Evolutionary conservation across 108 stramenopile genomes (phyloP), one percentile per base, ranked within the genome.

Genomic region (Discostella stelligeroides): DNA sequence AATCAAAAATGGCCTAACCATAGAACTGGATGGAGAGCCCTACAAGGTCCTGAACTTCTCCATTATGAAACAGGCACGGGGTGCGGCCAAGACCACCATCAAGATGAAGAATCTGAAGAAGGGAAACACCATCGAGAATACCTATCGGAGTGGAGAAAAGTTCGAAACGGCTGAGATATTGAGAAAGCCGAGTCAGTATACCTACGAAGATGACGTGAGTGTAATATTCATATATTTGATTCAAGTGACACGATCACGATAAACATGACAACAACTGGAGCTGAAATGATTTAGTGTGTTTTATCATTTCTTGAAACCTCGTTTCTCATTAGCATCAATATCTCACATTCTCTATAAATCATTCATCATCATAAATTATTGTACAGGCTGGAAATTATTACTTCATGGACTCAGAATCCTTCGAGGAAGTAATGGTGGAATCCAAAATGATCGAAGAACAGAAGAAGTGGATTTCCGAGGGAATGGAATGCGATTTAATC

Each of bases 51-150:
- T 96, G 60, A 76, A 71, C 47, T 97, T 97, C 74, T 83, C 87
- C 68, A 94, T 96, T 68, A 96, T 97, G 84, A 97, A 97, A 57
- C 90, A 95, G 63, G 93, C 89, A n/a, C 88, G 90, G 24, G 93
- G 90, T 60, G 93, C 93, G 17, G 91, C 93, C 76, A 95, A 90
- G 79, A 92, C 89, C 0, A 90, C 90, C 56, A 90, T 91, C 56
- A 97, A 97, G 66, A 90, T 97, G 64, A 97, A 97, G 85, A 97
- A 97, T 82, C 76, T 97, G 49, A 88, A 89, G 68, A 83, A 87
- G 34, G 97, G 95, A 13, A 95, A 80, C 58, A 91, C 93, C 28
- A 84, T 96, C 63, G 97, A 97, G 76, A 96, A 96, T 70, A 97
- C 97, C 13, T 97, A 95, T 75, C 81, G 97, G 51, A 89, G 88